Conservation (phyloP, 768 basidiomycete species). For the Neoboletus magnificus region DNA sequence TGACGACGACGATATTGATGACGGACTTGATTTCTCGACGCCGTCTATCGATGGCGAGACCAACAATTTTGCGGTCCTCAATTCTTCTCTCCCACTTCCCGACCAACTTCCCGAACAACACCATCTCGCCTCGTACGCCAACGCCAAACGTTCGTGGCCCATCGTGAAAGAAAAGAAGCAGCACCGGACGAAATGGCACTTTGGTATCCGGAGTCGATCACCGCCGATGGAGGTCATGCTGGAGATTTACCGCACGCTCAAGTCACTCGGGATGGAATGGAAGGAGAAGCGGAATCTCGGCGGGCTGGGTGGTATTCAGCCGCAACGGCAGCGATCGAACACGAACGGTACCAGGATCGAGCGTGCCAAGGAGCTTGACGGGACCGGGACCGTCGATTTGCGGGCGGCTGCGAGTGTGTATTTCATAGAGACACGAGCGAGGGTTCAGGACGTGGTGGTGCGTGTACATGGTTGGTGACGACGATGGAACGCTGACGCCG, state of each 20-base stretch:
- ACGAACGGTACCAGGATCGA: constrained; percentile 50
- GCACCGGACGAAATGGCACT: constrained; percentile 92
- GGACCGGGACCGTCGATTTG: constrained; percentile 54
- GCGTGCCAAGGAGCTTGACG: constrained; percentile 60
- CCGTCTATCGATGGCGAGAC: constrained; percentile 35
- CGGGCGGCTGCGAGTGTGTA: constrained; percentile 76
- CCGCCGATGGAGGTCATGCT: constrained; percentile 99
- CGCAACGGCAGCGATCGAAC: constrained; percentile 32
- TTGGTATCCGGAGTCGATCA: constrained; percentile 90
- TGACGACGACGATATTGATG: constrained; percentile 56
- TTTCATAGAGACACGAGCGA: constrained; percentile 89
- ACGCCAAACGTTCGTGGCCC: constrained; percentile 43
- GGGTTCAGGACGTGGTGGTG: constrained; percentile 91
- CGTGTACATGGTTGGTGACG: constrained; percentile 23
- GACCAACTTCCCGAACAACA: constrained; percentile 59
- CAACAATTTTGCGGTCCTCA: constrained; percentile 82
- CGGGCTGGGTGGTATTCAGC: constrained; percentile 55
- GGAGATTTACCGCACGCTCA: constrained; percentile 93
- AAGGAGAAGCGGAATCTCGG: constrained; percentile 83
- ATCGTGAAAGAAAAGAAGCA: constrained; percentile 60
- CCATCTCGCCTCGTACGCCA: constrained; percentile 66
- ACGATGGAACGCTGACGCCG: neutral
- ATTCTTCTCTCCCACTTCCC: constrained; percentile 81
- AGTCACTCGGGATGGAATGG: constrained; percentile 95
- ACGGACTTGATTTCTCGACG: constrained; percentile 47